A percentile compares a stretch with the other conserved stretches of the same genome.
Evolutionary conservation across 768 basidiomycete species (phyloP).

Genomic region (Mycena floridula): DNA sequence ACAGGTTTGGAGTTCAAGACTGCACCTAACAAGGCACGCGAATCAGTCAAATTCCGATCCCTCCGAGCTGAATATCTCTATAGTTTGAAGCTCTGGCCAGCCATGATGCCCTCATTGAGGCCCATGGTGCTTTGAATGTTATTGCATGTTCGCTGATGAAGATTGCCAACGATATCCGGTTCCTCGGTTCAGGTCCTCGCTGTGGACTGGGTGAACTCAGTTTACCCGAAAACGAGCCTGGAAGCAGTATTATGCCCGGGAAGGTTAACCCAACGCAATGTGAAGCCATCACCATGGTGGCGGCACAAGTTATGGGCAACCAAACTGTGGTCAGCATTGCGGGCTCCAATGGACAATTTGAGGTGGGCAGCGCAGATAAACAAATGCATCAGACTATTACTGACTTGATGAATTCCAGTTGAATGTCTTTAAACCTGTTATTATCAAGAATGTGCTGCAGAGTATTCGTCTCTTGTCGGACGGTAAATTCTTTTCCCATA

Average conservation of each 20-base stretch:
- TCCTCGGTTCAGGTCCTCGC: constrained; percentile 94
- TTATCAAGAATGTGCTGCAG: constrained; percentile 96
- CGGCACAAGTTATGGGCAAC: constrained; percentile 98
- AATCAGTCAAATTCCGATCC: not conserved
- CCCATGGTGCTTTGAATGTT: constrained; percentile 94
- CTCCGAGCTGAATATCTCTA: constrained; percentile 1
- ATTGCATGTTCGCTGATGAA: constrained; percentile 98
- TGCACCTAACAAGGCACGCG: constrained; percentile 93
- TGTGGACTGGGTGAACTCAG: constrained; percentile 94
- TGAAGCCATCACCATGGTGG: constrained; percentile 98
- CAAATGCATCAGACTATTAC: too few relatives aligned
- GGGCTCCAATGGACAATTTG: constrained; percentile 94
- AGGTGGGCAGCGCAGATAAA: constrained; percentile 44
- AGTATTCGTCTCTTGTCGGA: constrained; percentile 92
- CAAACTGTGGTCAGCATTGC: constrained; percentile 90
- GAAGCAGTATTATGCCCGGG: constrained; percentile 99
- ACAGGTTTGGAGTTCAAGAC: constrained; percentile 91
- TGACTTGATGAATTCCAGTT: constrained; percentile 41
- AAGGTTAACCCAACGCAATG: constrained; percentile 99
- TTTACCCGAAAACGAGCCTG: constrained; percentile 97
- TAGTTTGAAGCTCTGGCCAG: constrained; percentile 96
- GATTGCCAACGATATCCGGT: constrained; percentile 98
- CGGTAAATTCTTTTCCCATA: constrained; percentile 40
- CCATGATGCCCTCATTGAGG: constrained; percentile 98
- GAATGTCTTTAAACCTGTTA: constrained; percentile 99